These are phyloP conservation scores for Phytophthora cajani DNA, from an alignment of 352 stramenopile species.

Conservation along the genomic window DNA sequence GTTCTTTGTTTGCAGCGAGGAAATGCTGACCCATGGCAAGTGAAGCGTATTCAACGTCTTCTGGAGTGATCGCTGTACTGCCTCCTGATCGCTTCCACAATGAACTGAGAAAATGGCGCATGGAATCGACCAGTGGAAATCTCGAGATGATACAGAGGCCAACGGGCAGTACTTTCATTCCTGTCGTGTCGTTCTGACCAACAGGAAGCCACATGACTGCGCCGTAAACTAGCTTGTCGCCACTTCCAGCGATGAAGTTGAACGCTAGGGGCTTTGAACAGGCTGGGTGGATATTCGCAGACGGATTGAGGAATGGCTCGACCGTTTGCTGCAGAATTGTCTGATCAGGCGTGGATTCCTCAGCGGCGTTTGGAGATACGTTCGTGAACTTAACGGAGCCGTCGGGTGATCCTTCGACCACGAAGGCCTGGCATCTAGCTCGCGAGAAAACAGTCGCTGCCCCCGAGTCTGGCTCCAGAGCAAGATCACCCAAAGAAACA, in stretches of 20 bases:
- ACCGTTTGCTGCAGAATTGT: slow-evolving; percentile 34
- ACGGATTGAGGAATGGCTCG: slow-evolving; percentile 56
- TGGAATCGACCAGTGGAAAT: slow-evolving; percentile 55
- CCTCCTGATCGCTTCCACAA: slow-evolving; percentile 25
- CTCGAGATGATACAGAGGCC: slow-evolving; percentile 66
- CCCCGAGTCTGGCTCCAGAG: not conserved
- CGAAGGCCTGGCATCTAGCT: slow-evolving; percentile 37
- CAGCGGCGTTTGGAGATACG: slow-evolving; percentile 8
- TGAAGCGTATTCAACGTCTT: slow-evolving; percentile 9
- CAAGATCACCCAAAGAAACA: slow-evolving; percentile 19
- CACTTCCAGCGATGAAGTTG: slow-evolving; percentile 61
- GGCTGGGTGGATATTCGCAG: slow-evolving; percentile 18
- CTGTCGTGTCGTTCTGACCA: slow-evolving; percentile 1
- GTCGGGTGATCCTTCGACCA: slow-evolving; percentile 13
- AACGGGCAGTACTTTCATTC: not conserved
- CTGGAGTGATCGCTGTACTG: not conserved
- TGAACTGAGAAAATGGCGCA: slow-evolving; percentile 47
- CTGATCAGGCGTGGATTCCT: not conserved
- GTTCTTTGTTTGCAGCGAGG: not conserved
- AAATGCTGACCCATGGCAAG: slow-evolving; percentile 15
- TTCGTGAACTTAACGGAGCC: slow-evolving; percentile 23
- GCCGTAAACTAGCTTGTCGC: slow-evolving; percentile 45
- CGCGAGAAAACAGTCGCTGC: slow-evolving; percentile 16
- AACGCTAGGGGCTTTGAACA: slow-evolving; percentile 42
- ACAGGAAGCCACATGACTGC: slow-evolving; percentile 45